A percentile compares a stretch with the other conserved stretches of the same genome.
Evolutionary conservation across 768 basidiomycete species (phyloP).

Genomic region (Clavaria fumosa): DNA sequence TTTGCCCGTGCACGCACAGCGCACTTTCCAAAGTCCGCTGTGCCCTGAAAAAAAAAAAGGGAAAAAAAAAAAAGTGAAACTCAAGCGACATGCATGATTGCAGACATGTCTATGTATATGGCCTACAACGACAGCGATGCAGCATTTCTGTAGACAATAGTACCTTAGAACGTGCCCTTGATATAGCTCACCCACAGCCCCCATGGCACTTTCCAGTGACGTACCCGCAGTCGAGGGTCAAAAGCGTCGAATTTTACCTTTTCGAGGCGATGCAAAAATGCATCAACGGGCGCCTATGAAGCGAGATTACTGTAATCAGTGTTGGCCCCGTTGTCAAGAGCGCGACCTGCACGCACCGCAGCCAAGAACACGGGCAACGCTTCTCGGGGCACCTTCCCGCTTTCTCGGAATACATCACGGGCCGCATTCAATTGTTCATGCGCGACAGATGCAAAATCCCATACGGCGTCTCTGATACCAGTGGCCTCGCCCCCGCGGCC

Average conservation of each 20-base stretch:
- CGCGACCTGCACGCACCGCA: slow-evolving; percentile 35
- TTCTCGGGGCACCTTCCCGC: slow-evolving; percentile 33
- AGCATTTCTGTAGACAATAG: background rate
- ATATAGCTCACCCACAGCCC: slow-evolving; percentile 36
- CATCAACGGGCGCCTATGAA: slow-evolving; percentile 51
- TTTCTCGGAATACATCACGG: slow-evolving; percentile 46
- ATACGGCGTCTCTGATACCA: slow-evolving; percentile 57
- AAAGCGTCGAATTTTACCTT: slow-evolving; percentile 59
- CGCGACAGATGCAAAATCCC: slow-evolving; percentile 66
- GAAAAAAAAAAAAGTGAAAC: no score
- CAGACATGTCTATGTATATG: no score
- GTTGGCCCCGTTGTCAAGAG: slow-evolving; percentile 6
- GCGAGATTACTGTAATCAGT: slow-evolving; percentile 4
- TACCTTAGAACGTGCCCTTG: slow-evolving; percentile 23
- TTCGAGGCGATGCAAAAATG: slow-evolving; percentile 53
- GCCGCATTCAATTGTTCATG: slow-evolving; percentile 71
- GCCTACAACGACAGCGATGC: no score
- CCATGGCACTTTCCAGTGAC: slow-evolving; percentile 71
- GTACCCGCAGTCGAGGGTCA: slow-evolving; percentile 39
- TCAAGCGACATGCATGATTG: no score
- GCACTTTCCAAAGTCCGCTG: no score
- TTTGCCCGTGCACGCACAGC: no score
- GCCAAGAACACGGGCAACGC: slow-evolving; percentile 61
- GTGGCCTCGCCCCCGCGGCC: slow-evolving; percentile 32
- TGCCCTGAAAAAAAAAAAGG: no score